Evolutionary conservation across 768 basidiomycete species (phyloP), one percentile per base, ranked within the genome.

Genomic region (Crassisporium funariophilum): DNA sequence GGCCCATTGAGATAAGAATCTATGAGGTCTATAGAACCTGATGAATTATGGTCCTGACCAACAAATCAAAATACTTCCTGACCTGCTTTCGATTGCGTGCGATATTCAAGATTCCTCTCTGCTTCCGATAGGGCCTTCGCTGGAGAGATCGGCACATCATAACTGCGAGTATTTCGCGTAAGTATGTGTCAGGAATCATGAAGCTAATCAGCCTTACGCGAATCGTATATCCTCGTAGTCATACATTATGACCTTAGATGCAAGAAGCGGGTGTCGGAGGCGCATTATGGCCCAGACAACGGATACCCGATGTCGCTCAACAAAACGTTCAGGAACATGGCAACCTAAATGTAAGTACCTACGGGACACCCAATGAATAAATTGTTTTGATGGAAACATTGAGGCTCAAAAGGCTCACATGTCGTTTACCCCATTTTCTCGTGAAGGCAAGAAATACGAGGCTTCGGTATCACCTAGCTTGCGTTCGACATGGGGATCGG

Each of bases 271-370:
- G 59, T 94, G 90, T 2, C 82, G 74, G 6, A 77, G 56, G 11
- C 87, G 76, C 39, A 91, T 71, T 36, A 88, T 82, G 0, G 88
- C 80, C 90, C 90, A 92, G 7, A 81, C 78, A 15, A 77, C 53
- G 27, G 65, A 64, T 6, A 91, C 71, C 8, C 89, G 76, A 2
- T 62, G 57, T 3, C 70, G 72, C 0, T 59, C 58, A 17, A 86
- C 57, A 34, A 80, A 55, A 8, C 55, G 55, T 3, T 68, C 48
- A 0, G 77, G 73, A 3, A 83, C 79, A 25, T 57, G 62, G 63
- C 89, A 82, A 1, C 83, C 84, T 27, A 92, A 69, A 60, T 90
- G 88, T 33, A 92, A 69, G 61, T 91, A 91, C 90, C 89, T 93
- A 24, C n/a, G 25, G 39, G 23, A 23, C 19, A 20, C 8, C 5